Percentiles rank a stretch among this genome's conserved stretches.
These are phyloP conservation scores for Fomitopsis betulina DNA, from an alignment of 1,284 basidiomycete genomes.

Conservation along the genomic window DNA sequence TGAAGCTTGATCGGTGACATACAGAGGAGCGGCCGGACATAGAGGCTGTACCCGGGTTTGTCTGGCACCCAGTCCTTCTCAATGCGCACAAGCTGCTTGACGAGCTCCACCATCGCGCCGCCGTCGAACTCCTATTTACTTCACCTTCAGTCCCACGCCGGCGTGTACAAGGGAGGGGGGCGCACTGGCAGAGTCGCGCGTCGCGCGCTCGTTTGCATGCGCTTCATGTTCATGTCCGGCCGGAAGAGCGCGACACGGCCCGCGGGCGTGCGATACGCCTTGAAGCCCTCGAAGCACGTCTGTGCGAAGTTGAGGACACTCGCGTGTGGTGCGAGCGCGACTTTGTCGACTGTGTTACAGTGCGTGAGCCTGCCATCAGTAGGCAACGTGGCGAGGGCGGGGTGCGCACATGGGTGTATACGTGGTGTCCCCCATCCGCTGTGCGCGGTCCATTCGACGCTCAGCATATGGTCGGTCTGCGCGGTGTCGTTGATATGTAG, in stretches of 20 bases:
- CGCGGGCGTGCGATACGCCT: slow-evolving; percentile 83
- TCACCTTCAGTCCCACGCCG: neutral
- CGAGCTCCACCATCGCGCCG: slow-evolving; percentile 73
- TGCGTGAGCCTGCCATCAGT: neutral
- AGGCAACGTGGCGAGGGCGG: too few relatives aligned
- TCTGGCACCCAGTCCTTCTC: slow-evolving; percentile 94
- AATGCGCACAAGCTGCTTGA: slow-evolving; percentile 84
- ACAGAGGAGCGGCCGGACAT: slow-evolving; percentile 83
- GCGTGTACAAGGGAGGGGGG: slow-evolving; percentile 8
- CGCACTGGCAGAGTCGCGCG: slow-evolving; percentile 76
- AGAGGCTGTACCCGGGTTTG: slow-evolving; percentile 87
- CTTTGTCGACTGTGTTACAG: slow-evolving; percentile 18
- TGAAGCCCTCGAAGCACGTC: slow-evolving; percentile 91
- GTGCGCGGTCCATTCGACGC: slow-evolving; percentile 70
- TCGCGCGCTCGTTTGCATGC: slow-evolving; percentile 78
- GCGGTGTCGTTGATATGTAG: neutral
- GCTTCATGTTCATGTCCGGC: slow-evolving; percentile 98
- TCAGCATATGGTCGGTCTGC: slow-evolving; percentile 92
- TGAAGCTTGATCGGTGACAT: slow-evolving; percentile 1
- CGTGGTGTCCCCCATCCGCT: slow-evolving; percentile 84
- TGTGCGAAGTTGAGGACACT: slow-evolving; percentile 95
- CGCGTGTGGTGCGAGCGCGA: slow-evolving; percentile 77
- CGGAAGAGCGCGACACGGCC: slow-evolving; percentile 88
- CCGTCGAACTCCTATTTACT: slow-evolving; percentile 71
- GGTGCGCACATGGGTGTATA: slow-evolving; percentile 75